Percentiles rank a stretch among this genome's conserved stretches.
phyloP scores from a whole-genome alignment of 805 yeast genomes.

The Candida boleticola region DNA sequence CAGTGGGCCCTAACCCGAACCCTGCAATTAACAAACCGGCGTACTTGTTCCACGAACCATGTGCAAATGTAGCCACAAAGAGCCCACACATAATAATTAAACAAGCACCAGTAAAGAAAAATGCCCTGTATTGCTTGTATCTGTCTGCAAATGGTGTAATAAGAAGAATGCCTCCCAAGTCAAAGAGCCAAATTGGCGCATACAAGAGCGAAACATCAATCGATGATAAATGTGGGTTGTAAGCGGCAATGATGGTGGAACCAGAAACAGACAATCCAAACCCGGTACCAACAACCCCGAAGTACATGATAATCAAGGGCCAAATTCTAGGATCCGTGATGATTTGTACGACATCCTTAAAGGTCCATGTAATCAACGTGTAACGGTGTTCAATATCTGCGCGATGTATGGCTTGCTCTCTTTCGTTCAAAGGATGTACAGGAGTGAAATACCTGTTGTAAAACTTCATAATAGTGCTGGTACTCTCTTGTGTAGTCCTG shows the following conservation, averaged over 20 bases:
- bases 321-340: slow-evolving; percentile 65
- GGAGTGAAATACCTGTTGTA: slow-evolving; percentile 29
- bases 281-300: slow-evolving; percentile 92
- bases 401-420: slow-evolving; percentile 56
- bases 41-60: slow-evolving; percentile 70
- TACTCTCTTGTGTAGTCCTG: slow-evolving; percentile 12
- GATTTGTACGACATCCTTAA: slow-evolving; percentile 54
- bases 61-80: slow-evolving; percentile 73
- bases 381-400: slow-evolving; percentile 58
- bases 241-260: slow-evolving; percentile 66
- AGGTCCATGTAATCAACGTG: slow-evolving; percentile 50
- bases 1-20: slow-evolving; percentile 87
- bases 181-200: slow-evolving; percentile 91
- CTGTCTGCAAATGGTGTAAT: slow-evolving; percentile 81
- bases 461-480: slow-evolving; percentile 14
- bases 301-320: slow-evolving; percentile 85
- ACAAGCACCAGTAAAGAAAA: slow-evolving; percentile 61
- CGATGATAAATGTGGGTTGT: slow-evolving; percentile 60
- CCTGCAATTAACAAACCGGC: slow-evolving; percentile 83
- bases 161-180: slow-evolving; percentile 67
- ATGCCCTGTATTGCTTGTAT: slow-evolving; percentile 55
- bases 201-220: slow-evolving; percentile 72
- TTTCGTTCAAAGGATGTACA: slow-evolving; percentile 48
- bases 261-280: slow-evolving; percentile 84
- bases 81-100: slow-evolving; percentile 71